Evolutionary conservation across 257 asterid genomes (phyloP).

Genomic region (Ligustrum vulgare): DNA sequence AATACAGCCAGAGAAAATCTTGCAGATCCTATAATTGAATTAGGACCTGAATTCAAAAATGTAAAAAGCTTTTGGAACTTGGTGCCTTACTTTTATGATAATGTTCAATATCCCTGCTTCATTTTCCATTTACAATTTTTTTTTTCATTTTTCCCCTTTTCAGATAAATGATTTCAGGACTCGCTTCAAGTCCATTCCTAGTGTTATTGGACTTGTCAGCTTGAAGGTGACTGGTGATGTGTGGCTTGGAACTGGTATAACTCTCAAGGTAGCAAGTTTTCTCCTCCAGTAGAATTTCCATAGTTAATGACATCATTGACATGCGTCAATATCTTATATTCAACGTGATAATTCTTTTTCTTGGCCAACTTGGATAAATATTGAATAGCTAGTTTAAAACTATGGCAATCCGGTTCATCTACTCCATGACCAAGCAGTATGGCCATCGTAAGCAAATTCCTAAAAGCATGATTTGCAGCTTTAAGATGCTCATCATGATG

Average conservation of each 20-base stretch:
- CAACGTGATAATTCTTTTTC: not conserved
- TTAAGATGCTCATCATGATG: not conserved
- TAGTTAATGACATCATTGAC: not conserved
- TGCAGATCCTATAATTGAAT: conserved; percentile 64
- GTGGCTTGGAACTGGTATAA: conserved; percentile 72
- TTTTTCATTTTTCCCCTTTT: conserved; percentile 13
- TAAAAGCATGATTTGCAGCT: not conserved
- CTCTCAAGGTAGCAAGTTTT: conserved; percentile 63
- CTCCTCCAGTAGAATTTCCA: conserved; percentile 7
- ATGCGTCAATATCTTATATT: not conserved
- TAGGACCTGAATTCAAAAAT: conserved; percentile 71
- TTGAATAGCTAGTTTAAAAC: not conserved
- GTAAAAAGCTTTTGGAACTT: conserved; percentile 39
- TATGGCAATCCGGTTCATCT: not conserved
- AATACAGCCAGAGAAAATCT: conserved; percentile 69
- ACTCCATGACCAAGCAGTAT: conserved; percentile 1
- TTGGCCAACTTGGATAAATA: not conserved
- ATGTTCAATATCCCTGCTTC: conserved; percentile 3
- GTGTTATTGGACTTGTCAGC: conserved; percentile 71
- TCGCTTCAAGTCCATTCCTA: conserved; percentile 84
- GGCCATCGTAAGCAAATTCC: not conserved
- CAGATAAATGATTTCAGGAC: conserved; percentile 63
- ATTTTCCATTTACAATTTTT: conserved; percentile 16
- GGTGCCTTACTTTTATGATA: conserved; percentile 9
- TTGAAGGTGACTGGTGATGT: conserved; percentile 89